Conservation (phyloP, 2,329 filamentous ascomycete species). For the Amylocarpus encephaloides region DNA sequence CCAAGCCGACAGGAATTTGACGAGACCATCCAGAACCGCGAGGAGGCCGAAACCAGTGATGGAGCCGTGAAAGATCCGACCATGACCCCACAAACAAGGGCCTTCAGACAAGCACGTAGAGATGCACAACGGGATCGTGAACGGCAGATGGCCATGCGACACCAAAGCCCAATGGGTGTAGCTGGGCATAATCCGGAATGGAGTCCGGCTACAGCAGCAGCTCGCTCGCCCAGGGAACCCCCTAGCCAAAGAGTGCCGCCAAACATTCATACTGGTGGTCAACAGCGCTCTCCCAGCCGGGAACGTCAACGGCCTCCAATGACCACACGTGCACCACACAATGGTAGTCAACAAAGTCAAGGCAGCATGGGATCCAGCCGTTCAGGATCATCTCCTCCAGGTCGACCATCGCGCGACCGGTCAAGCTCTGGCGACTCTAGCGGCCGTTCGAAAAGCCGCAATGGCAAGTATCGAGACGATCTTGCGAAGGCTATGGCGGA, state of each 20-base stretch:
- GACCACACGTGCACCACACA: conserved; percentile 14
- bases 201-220: conserved; percentile 12
- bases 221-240: conserved; percentile 13
- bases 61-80: conserved; percentile 9
- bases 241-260: conserved; percentile 16
- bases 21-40: conserved; percentile 22
- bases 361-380: conserved; percentile 14
- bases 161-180: conserved; percentile 15
- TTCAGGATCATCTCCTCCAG: conserved; percentile 25
- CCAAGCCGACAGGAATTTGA: conserved; percentile 33
- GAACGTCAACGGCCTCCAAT: conserved; percentile 27
- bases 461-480: conserved; percentile 28
- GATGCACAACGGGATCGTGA: conserved; percentile 30
- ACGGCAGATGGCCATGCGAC: conserved; percentile 22
- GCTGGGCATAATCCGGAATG: conserved; percentile 16
- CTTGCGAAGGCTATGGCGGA: conserved; percentile 25
- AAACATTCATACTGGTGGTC: conserved; percentile 17
- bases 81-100: conserved; percentile 22
- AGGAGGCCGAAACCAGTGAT: conserved; percentile 22
- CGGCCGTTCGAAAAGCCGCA: conserved; percentile 28
- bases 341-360: conserved; percentile 17
- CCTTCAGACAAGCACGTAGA: conserved; percentile 28
- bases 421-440: conserved; percentile 28
- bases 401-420: conserved; percentile 25
- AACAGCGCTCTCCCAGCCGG: conserved; percentile 21